phyloP scores from a whole-genome alignment of 2,329 filamentous ascomycete species.

The Remersonia thermophila region DNA sequence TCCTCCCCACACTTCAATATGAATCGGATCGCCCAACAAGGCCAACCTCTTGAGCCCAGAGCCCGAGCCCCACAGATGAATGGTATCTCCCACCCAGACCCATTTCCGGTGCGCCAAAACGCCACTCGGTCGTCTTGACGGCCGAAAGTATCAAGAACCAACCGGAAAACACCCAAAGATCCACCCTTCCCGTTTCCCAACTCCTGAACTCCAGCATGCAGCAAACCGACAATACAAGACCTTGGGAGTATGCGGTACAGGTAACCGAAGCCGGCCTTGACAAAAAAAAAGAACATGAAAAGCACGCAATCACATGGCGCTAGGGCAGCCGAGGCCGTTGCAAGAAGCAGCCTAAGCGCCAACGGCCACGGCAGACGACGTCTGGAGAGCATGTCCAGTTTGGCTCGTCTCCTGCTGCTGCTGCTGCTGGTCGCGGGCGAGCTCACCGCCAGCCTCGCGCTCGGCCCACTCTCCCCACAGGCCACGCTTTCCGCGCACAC shows the following conservation, averaged over 20 bases:
- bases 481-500: slow-evolving; percentile 82
- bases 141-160: slow-evolving; percentile 5
- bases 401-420: slow-evolving; percentile 7
- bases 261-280: no score
- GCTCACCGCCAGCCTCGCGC: slow-evolving; percentile 52
- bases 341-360: slow-evolving; percentile 13
- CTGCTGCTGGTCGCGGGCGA: slow-evolving; percentile 36
- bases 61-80: no score
- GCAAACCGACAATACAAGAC: background rate
- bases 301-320: no score
- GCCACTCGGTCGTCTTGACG: slow-evolving; percentile 13
- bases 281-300: no score
- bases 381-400: slow-evolving; percentile 14
- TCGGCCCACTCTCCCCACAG: slow-evolving; percentile 97
- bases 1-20: no score
- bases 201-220: slow-evolving; percentile 2
- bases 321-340: no score
- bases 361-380: slow-evolving; percentile 12
- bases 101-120: slow-evolving; percentile 14
- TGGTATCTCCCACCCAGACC: slow-evolving; percentile 16
- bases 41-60: no score
- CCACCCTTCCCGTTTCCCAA: background rate
- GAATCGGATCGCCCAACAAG: no score
- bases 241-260: slow-evolving; percentile 6
- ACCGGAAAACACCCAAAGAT: slow-evolving; percentile 3